Base-by-base conservation (phyloP, 2,329 filamentous ascomycete species). In the Nigrospora oryzae region DNA sequence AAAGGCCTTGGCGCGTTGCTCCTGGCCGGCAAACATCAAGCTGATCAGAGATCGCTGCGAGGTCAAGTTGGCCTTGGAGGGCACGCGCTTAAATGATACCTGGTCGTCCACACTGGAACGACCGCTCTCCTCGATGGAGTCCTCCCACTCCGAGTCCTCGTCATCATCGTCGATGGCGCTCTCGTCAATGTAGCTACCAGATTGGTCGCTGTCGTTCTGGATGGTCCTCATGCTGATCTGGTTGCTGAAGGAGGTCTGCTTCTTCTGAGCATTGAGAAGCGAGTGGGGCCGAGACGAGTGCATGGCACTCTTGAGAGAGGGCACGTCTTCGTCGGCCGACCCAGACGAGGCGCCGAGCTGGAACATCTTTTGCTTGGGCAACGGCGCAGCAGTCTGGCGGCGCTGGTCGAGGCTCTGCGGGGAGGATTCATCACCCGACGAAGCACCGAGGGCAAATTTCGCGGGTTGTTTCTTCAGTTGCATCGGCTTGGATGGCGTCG, bases 21-120 rank as follows among this genome's bases (percentile, higher is more conserved):
- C 84, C 59, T 95, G 83, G 12, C 72, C 57, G 55, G 87, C 85
- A 61, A 98, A 81, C 74, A 91, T 84, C 43, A 91, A 82, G 1
- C 90, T 96, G 53, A 98, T 84, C 36, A 97, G 78, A 2, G 91
- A 97, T 42, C 86, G 84, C 40, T 87, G 82, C 1, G 91, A 95
- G 3, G 86, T 84, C 23, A 97, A 73, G 58, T 95, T 88, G 8
- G 83, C 81, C 62, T 83, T 83, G 36, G 90, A 96, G 63, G 95
- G 88, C 40, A 97, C 89, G 10, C 93, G 85, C 63, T 90, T 83
- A 75, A 98, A 98, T 56, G 89, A 74, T 16, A 80, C 77, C 57
- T 80, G 83, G 49, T 93, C 85, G 49, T 93, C 86, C 42, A 89
- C 75, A 60, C 87, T 94, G 1, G 87, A 87, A 53, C 86, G 85